Evolutionary conservation across 2,329 filamentous ascomycete species (phyloP), one percentile per base, ranked within the genome.

Genomic region (Pyrenophora tritici-repentis): DNA sequence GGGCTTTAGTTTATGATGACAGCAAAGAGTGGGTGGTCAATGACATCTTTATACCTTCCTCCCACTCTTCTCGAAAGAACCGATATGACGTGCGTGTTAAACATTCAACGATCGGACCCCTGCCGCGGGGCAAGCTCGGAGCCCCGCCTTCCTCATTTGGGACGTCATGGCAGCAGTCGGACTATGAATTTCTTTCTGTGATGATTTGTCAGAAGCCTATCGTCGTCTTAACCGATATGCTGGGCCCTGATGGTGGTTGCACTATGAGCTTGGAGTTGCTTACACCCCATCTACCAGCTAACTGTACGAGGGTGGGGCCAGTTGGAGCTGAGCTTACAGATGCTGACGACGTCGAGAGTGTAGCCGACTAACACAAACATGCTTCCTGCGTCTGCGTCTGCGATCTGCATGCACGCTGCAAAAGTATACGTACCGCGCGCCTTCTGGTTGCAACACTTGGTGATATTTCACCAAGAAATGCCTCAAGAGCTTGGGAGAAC

Each of bases 171-270:
- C 42, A 51, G 37, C 32, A 47, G 38, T 33, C 38, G 39, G 41
- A 16, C 42, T 42, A 35, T n/a, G 16, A 44, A 44, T 12, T 33
- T 18, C 20, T 35, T 17, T 35, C 16, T 18, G 14, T 24, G 20
- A 50, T 57, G 58, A 65, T 66, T 66, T 63, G 60, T 66, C 62
- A 66, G 60, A 45, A 42, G 18, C 36, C 53, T 32, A 34, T 32
- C 10, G 29, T 37, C n/a, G 22, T 9, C 17, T 35, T 41, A 17
- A 17, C 22, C 40, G 41, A 44, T 32, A 34, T 41, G 32, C 32
- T 40, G 42, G 26, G 34, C 6, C 9, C 29, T 14, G n/a, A 38
- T 9, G 35, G 12, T 34, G 44, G 14, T 18, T 39, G 6, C 13
- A 39, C 38, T n/a, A 24, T 31, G 33, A 12, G 6, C 8, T 29